Evolutionary conservation across 106 monocot species (phyloP), one percentile per base, ranked within the genome.

Genomic region (Amphibolis antarctica): DNA sequence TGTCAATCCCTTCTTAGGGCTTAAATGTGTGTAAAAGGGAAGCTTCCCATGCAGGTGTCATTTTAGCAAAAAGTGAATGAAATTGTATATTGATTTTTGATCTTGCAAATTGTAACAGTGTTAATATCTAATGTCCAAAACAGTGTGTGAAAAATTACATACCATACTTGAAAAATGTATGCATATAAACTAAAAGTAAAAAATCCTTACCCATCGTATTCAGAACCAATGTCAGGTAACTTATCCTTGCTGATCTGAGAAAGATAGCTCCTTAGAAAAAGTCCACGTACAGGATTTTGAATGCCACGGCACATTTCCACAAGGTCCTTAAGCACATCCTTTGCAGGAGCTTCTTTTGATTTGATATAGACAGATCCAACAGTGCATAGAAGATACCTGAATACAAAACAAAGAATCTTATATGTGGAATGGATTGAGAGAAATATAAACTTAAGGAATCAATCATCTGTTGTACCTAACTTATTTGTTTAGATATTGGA

Each of bases 291-390:
- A 55, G 94, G 94, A 79, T 94, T 74, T 62, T 94, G 94, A 60
- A 94, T 77, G 27, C 83, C 94, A 29, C 89, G 83, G 26, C 86
- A 94, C 94, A 94, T 94, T 78, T 94, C 94, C 20, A 94, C 94
- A 70, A 94, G 83, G 64, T 94, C 94, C 56, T 94, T 94, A 28
- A 94, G 88, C 44, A 94, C 79, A 76, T 94, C 94, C 66, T 89
- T 89, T 9, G 86, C 81, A 66, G 94, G 89, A 64, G 94, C 94
- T 66, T 89, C 94, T 74, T 94, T 94, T 45, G 94, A 86, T 78
- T 78, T 89, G 50, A 94, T 94, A 55, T 94, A 94, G 23, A 89
- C 88, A 63, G 94, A 89, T 65, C 94, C 94, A 29, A 89, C 89
- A 57, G 94, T 94, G 76, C 94, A 94, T 24, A 94, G 74, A 24